phyloP scores from a whole-genome alignment of 2,329 filamentous ascomycete genomes.

The Aspergillus japonicus region DNA sequence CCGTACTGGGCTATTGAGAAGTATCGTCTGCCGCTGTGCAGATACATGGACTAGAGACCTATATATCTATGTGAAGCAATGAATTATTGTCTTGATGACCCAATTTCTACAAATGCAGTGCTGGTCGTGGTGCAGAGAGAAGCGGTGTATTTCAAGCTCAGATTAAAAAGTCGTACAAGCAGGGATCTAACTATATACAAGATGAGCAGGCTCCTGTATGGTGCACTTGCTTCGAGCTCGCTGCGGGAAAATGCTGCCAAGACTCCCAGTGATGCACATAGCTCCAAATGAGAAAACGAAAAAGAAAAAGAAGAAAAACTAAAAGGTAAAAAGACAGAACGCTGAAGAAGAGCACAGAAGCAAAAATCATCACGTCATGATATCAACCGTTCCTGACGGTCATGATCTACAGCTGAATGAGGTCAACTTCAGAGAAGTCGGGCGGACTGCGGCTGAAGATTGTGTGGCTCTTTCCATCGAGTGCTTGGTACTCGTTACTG shows the following conservation, averaged over 20 bases:
- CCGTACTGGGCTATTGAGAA: conserved; percentile 83
- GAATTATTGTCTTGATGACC: not conserved
- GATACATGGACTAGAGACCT: conserved; percentile 34
- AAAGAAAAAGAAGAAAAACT: not conserved
- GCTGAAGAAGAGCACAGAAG: not conserved
- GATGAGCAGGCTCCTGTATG: not conserved
- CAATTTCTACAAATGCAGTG: not conserved
- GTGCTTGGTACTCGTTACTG: conserved; percentile 84
- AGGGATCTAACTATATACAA: not conserved
- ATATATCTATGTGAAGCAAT: not conserved
- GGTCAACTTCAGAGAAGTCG: conserved; percentile 83
- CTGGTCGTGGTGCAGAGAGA: not conserved
- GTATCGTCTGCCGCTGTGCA: conserved; percentile 47
- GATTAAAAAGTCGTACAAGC: not conserved
- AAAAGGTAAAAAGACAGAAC: not conserved
- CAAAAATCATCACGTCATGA: conserved; percentile 1
- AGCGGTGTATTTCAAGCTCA: not conserved
- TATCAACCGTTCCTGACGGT: not conserved
- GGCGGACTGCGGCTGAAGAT: conserved; percentile 83
- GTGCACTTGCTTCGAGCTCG: not conserved
- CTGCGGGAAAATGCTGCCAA: not conserved
- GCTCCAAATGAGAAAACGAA: not conserved
- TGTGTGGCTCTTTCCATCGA: conserved; percentile 79
- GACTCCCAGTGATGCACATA: conserved; percentile 1
- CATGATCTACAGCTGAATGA: conserved; percentile 67